Evolutionary conservation across 805 yeast species (phyloP).

Genomic region (Zygosaccharomyces kombuchaensis): DNA sequence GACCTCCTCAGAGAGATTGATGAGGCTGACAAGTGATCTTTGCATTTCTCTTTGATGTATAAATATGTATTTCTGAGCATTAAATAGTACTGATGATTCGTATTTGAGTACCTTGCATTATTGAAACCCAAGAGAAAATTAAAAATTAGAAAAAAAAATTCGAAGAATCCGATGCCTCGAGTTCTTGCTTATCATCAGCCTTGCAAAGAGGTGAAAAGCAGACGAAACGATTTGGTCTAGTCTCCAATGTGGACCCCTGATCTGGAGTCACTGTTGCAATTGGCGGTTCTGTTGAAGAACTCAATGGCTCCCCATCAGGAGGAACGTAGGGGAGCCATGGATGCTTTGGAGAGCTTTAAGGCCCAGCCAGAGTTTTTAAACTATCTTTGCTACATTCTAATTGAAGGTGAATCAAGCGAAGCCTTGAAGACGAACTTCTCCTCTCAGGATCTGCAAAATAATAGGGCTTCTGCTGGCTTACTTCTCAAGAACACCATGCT

Average conservation of each 20-base stretch:
- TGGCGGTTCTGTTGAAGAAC: conserved; percentile 63
- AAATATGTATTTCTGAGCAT: conserved; percentile 1
- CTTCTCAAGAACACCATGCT: conserved; percentile 73
- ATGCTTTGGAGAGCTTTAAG: conserved; percentile 66
- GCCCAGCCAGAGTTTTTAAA: conserved; percentile 73
- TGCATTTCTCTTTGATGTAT: conserved; percentile 1
- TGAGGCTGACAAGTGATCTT: conserved; percentile 11
- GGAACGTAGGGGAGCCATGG: conserved; percentile 63
- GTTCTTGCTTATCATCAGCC: not conserved
- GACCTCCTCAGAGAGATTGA: conserved; percentile 31
- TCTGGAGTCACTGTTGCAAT: conserved; percentile 54
- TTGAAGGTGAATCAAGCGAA: conserved; percentile 47
- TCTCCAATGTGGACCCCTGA: conserved; percentile 61
- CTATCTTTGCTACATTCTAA: conserved; percentile 68
- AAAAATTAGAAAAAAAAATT: not conserved
- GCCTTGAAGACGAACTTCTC: conserved; percentile 32
- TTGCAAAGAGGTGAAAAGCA: not conserved
- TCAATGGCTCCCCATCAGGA: conserved; percentile 57
- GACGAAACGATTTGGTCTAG: not conserved
- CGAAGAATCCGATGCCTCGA: conserved; percentile 1
- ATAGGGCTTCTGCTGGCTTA: conserved; percentile 84
- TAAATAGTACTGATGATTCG: conserved; percentile 2
- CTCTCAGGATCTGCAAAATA: conserved; percentile 22
- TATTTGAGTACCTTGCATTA: conserved; percentile 1
- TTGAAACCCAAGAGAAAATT: not conserved